phyloP scores from a whole-genome alignment of 1,284 basidiomycete genomes.

The Fomes fomentarius region DNA sequence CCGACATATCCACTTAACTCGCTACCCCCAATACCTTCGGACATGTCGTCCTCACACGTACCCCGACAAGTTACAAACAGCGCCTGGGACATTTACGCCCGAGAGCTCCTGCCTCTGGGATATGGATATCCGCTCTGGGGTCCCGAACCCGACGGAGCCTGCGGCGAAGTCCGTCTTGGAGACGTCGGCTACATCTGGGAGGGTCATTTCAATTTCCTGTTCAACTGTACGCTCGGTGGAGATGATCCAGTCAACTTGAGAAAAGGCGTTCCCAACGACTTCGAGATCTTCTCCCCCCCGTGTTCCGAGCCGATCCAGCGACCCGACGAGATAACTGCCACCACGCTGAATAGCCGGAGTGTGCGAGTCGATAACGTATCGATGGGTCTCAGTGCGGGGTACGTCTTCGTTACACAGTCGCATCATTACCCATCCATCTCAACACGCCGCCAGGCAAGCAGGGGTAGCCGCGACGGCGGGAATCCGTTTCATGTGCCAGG shows the following conservation, averaged over 20 bases:
- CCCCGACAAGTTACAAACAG: too few species aligned
- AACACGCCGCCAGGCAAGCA: not conserved
- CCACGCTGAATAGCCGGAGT: slow-evolving; percentile 3
- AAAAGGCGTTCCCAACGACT: not conserved
- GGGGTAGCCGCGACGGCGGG: not conserved
- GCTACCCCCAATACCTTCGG: too few species aligned
- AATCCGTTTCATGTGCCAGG: slow-evolving; percentile 5
- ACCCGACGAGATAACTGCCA: slow-evolving; percentile 2
- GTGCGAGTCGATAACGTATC: not conserved
- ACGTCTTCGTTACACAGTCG: not conserved
- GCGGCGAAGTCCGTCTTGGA: slow-evolving; percentile 26
- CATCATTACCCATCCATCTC: not conserved
- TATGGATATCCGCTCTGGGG: slow-evolving; percentile 24
- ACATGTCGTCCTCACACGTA: too few species aligned
- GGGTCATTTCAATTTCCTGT: slow-evolving; percentile 32
- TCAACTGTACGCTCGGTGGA: slow-evolving; percentile 23
- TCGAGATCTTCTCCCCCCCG: not conserved
- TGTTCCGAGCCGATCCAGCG: not conserved
- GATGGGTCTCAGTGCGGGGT: not conserved
- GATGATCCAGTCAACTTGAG: not conserved
- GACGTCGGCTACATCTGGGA: slow-evolving; percentile 32
- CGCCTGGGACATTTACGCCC: slow-evolving; percentile 16
- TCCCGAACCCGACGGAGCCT: slow-evolving; percentile 13
- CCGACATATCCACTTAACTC: too few species aligned
- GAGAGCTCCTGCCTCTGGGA: slow-evolving; percentile 13